Base-by-base conservation (phyloP, 2,329 filamentous ascomycete genomes). In the Parafenestella ontariensis region DNA sequence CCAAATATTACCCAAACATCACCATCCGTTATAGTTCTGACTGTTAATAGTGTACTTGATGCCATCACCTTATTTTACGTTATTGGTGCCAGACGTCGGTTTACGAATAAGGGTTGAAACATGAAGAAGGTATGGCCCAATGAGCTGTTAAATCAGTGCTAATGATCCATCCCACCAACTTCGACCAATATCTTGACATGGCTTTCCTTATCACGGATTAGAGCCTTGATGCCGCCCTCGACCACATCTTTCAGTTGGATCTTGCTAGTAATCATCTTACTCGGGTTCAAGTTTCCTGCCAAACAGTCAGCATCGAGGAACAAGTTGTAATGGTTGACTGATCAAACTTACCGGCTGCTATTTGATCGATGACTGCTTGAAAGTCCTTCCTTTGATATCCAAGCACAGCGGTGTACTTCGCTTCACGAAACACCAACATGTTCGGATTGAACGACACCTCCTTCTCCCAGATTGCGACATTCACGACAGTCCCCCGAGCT, bases 401-500 rank as follows among this genome's bases (percentile, higher is more conserved):
- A 11, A 83, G 64, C 3, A 80, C 78, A 21, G 81, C 81, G 7
- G 79, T 75, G 62, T 83, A 84, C 31, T 74, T 79, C 28, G 82
- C 80, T 66, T 87, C 84, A 6, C 77, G 77, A 47, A 82, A 81
- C 5, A 85, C 78, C 26, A 86, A 61, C 61, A 81, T 78, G 59
- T 85, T 86, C 1, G 83, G 80, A 28, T 82, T 75, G 46, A 87
- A 81, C 0, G 78, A 77, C 3, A 85, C 78, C 6, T 76, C 75
- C 48, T 80, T 83, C 64, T 87, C 85, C 84, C 85, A 88, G 3
- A 89, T 83, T 0, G 86, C 85, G n/a, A 89, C 80, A 56, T 89
- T 89, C 2, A 89, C 80, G 0, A 89, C 78, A 0, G 83, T 84
- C 0, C 86, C 87, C 31, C 82, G 77, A 0, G 79, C 77, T 44